Conservation (phyloP, 2,329 filamentous ascomycete genomes). For the Corinectria fuckeliana region DNA sequence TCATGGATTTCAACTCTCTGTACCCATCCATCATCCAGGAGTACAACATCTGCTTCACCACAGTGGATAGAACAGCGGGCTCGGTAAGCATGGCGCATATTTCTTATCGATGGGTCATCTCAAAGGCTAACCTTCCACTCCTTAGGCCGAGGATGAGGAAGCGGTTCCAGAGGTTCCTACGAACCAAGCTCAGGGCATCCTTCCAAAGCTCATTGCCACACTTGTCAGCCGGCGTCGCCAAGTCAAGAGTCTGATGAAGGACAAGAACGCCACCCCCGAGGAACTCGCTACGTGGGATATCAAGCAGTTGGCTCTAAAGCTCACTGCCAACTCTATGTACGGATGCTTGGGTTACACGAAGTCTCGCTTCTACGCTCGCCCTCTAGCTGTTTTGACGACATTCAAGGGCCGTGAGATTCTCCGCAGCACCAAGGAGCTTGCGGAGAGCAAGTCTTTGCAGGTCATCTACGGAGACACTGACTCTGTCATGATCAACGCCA, state of each 20-base stretch:
- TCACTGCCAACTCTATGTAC: slow-evolving; percentile 99
- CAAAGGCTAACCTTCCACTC: slow-evolving; percentile 36
- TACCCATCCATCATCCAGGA: slow-evolving; percentile 99
- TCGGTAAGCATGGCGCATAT: slow-evolving; percentile 61
- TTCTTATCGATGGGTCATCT: background rate
- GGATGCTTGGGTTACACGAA: slow-evolving; percentile 97
- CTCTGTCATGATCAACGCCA: slow-evolving; percentile 99
- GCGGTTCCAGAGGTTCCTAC: slow-evolving; percentile 85
- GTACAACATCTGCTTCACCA: slow-evolving; percentile 99
- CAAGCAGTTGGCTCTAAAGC: slow-evolving; percentile 93
- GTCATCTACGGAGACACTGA: slow-evolving; percentile 99
- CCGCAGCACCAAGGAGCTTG: slow-evolving; percentile 92
- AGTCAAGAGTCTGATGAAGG: slow-evolving; percentile 97
- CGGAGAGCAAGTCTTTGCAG: slow-evolving; percentile 86
- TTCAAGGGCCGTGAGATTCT: slow-evolving; percentile 98
- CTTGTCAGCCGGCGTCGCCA: slow-evolving; percentile 87
- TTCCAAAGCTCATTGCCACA: slow-evolving; percentile 89
- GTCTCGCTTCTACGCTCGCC: slow-evolving; percentile 95
- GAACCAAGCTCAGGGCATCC: slow-evolving; percentile 80
- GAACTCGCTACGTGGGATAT: slow-evolving; percentile 96
- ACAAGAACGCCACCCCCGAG: slow-evolving; percentile 83
- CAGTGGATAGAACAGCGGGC: slow-evolving; percentile 77
- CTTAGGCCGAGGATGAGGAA: slow-evolving; percentile 75
- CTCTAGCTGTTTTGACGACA: slow-evolving; percentile 92
- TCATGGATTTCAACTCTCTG: slow-evolving; percentile 99